Percentiles rank a stretch among this genome's conserved stretches.
These are phyloP conservation scores for Botrytis fragariae DNA, from an alignment of 2,329 filamentous ascomycete species.

Conservation along the genomic window DNA sequence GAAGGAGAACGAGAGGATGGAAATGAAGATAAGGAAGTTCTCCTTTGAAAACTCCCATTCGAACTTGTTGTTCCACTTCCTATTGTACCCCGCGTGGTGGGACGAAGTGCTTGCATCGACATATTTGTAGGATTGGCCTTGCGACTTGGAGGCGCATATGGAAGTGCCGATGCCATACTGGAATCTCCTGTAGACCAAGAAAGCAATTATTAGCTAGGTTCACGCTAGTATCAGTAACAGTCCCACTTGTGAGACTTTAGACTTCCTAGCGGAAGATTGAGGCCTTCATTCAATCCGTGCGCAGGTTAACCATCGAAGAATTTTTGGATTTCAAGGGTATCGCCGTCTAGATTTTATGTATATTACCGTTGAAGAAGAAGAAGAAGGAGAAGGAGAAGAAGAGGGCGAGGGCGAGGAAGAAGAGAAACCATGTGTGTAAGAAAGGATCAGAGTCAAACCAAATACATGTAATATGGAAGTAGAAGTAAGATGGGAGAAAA, in stretches of 20 bases:
- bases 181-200: conserved; percentile 18
- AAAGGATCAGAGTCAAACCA: neutral
- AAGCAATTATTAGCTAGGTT: conserved; percentile 20
- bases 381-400: neutral
- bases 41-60: conserved; percentile 39
- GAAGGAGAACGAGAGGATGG: conserved; percentile 56
- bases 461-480: neutral
- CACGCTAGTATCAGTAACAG: conserved; percentile 17
- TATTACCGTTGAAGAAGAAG: neutral
- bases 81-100: conserved; percentile 30
- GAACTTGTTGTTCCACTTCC: conserved; percentile 31
- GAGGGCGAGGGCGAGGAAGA: neutral
- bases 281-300: conserved; percentile 21
- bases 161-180: conserved; percentile 26
- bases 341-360: neutral
- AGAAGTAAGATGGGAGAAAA: neutral
- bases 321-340: conserved; percentile 8
- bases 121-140: conserved; percentile 25
- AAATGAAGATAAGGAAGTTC: conserved; percentile 64
- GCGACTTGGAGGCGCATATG: conserved; percentile 25
- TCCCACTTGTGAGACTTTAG: conserved; percentile 19
- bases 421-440: neutral
- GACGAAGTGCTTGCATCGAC: conserved; percentile 31
- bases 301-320: neutral
- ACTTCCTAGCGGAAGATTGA: conserved; percentile 14